Percentiles rank a stretch among this genome's conserved stretches.
phyloP scores from a whole-genome alignment of 2,329 filamentous ascomycete genomes.

The Hymenoscyphus repandus region DNA sequence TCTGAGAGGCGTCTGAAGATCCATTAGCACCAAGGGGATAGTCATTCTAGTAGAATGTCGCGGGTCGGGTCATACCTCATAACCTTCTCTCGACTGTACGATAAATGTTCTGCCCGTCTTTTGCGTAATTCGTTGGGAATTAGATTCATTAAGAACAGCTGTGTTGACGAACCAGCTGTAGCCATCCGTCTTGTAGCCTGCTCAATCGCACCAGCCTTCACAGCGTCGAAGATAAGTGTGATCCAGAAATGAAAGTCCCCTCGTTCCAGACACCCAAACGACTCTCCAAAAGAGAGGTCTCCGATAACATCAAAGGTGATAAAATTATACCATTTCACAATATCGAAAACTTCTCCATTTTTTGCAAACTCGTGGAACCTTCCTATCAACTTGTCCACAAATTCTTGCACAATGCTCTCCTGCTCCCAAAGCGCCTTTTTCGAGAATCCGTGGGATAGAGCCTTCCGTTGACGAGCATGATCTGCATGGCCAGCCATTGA shows the following conservation, averaged over 20 bases:
- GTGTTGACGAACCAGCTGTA: background rate
- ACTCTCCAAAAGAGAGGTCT: slow-evolving; percentile 40
- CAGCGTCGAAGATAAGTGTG: slow-evolving; percentile 1
- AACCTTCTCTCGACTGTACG: slow-evolving; percentile 5
- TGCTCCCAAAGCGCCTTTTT: slow-evolving; percentile 29
- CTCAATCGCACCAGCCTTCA: slow-evolving; percentile 4
- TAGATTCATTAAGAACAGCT: slow-evolving; percentile 1
- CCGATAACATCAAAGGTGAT: slow-evolving; percentile 37
- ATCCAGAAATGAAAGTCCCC: slow-evolving; percentile 10
- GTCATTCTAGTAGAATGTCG: background rate
- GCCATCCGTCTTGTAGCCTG: slow-evolving; percentile 1
- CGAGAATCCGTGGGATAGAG: slow-evolving; percentile 30
- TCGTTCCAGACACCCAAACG: slow-evolving; percentile 32
- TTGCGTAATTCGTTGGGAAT: slow-evolving; percentile 4
- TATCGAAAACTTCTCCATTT: slow-evolving; percentile 13
- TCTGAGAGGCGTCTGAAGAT: background rate
- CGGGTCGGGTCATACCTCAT: too few relatives aligned
- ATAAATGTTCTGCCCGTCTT: slow-evolving; percentile 2
- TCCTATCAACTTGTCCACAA: slow-evolving; percentile 12
- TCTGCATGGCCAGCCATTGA: slow-evolving; percentile 6
- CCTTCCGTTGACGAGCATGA: slow-evolving; percentile 25
- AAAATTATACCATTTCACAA: slow-evolving; percentile 33
- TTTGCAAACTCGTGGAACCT: slow-evolving; percentile 8
- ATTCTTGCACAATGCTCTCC: slow-evolving; percentile 21
- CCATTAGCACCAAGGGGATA: background rate